phyloP scores from a whole-genome alignment of 2,329 filamentous ascomycete species.

The Neurospora sp. region DNA sequence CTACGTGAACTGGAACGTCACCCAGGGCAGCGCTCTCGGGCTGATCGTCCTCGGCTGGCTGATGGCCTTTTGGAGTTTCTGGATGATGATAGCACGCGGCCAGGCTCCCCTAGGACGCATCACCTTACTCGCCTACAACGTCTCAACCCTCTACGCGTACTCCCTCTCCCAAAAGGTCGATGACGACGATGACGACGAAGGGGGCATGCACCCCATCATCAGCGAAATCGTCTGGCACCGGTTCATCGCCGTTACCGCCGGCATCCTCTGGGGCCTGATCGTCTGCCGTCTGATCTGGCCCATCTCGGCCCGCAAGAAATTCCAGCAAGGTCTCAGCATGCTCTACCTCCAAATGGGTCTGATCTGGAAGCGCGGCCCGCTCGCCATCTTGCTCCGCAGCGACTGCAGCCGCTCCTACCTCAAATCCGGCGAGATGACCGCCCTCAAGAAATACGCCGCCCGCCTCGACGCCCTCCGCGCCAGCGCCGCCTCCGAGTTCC shows the following conservation, averaged over 20 bases:
- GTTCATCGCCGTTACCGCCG: constrained; percentile 74
- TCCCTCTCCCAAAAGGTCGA: constrained; percentile 72
- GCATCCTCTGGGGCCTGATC: constrained; percentile 86
- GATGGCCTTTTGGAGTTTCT: constrained; percentile 75
- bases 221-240: constrained; percentile 81
- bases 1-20: constrained; percentile 66
- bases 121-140: constrained; percentile 90
- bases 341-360: constrained; percentile 90
- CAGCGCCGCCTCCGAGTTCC: constrained; percentile 75
- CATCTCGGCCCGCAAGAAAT: constrained; percentile 77
- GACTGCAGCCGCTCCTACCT: constrained; percentile 60
- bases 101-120: constrained; percentile 89
- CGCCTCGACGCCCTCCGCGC: constrained; percentile 64
- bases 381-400: constrained; percentile 60
- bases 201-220: constrained; percentile 73
- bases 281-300: constrained; percentile 88
- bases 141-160: constrained; percentile 90
- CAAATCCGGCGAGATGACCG: constrained; percentile 76
- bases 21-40: constrained; percentile 60
- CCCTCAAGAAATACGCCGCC: constrained; percentile 70
- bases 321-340: constrained; percentile 82
- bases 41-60: constrained; percentile 77
- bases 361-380: constrained; percentile 89
- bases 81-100: constrained; percentile 73
- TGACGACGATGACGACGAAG: constrained; percentile 80